Conservation (phyloP, 1,139 yeast species). For the Saccharomyces hybrid region DNA sequence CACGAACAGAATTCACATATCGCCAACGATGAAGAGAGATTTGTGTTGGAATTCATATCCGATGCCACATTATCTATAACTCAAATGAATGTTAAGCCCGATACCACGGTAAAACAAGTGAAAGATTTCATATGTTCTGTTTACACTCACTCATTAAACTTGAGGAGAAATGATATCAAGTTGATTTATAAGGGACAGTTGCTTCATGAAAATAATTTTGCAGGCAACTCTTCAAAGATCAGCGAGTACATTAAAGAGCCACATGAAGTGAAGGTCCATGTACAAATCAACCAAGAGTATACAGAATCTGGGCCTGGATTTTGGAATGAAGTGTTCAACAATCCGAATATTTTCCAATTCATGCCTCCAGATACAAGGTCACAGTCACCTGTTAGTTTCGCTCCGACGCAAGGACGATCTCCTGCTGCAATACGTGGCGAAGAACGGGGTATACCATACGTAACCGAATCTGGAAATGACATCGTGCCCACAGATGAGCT, state of each 20-base stretch:
- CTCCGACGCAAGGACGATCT: conserved; percentile 1
- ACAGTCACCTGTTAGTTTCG: conserved; percentile 5
- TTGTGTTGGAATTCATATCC: conserved; percentile 22
- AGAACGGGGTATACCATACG: background rate
- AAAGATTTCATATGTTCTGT: conserved; percentile 26
- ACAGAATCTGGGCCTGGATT: conserved; percentile 23
- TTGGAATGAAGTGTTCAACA: conserved; percentile 25
- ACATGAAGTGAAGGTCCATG: conserved; percentile 19
- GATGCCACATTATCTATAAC: conserved; percentile 20
- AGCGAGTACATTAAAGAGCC: conserved; percentile 15
- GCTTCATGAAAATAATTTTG: conserved; percentile 14
- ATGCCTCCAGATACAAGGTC: conserved; percentile 7
- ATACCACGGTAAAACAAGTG: conserved; percentile 25
- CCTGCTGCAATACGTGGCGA: background rate
- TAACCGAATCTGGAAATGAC: background rate
- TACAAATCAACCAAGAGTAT: conserved; percentile 22
- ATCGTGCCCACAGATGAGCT: conserved; percentile 5
- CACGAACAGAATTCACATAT: conserved; percentile 15
- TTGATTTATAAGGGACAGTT: conserved; percentile 26
- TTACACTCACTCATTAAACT: conserved; percentile 19
- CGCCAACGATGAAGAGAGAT: conserved; percentile 2
- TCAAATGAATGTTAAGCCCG: conserved; percentile 18
- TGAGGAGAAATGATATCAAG: conserved; percentile 20
- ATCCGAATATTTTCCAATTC: conserved; percentile 15
- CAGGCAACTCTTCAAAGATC: conserved; percentile 19